Percentiles rank a stretch among this genome's conserved stretches.
These are phyloP conservation scores for Penicillium sp. DNA, from an alignment of 2,329 filamentous ascomycete species.

Conservation along the genomic window DNA sequence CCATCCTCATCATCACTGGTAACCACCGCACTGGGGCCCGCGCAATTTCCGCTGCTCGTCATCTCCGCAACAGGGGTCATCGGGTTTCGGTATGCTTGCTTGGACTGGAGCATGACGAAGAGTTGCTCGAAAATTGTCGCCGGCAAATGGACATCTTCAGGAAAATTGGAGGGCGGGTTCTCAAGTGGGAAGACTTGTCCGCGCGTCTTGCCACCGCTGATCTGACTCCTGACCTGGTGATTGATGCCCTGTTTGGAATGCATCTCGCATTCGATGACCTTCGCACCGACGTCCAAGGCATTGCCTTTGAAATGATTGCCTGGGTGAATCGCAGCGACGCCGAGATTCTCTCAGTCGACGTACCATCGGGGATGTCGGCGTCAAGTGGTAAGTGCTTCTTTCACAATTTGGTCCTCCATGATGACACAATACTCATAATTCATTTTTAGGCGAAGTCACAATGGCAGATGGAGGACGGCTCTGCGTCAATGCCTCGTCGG, in stretches of 20 bases:
- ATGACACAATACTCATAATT: constrained; percentile 11
- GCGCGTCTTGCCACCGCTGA: constrained; percentile 48
- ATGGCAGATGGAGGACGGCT: constrained; percentile 68
- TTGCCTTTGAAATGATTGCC: constrained; percentile 81
- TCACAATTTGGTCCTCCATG: too few species aligned
- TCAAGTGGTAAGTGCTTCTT: constrained; percentile 60
- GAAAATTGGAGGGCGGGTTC: constrained; percentile 71
- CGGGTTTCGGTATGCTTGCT: constrained; percentile 78
- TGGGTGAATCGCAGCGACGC: constrained; percentile 89
- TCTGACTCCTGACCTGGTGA: constrained; percentile 68
- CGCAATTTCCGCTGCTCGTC: constrained; percentile 76
- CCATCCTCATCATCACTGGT: constrained; percentile 78
- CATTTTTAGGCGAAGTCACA: constrained; percentile 44
- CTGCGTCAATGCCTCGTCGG: constrained; percentile 72
- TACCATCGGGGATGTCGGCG: constrained; percentile 82
- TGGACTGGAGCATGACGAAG: constrained; percentile 73
- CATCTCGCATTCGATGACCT: constrained; percentile 86
- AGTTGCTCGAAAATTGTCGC: constrained; percentile 71
- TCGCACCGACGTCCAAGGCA: constrained; percentile 71
- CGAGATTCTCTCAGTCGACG: constrained; percentile 78
- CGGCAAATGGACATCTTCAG: constrained; percentile 79
- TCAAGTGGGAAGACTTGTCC: constrained; percentile 55
- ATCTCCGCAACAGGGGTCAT: constrained; percentile 75
- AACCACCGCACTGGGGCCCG: constrained; percentile 86
- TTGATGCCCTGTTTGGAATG: constrained; percentile 82